These are phyloP conservation scores for Coccinonectria pachysandricola DNA, from an alignment of 2,329 filamentous ascomycete species.

Conservation along the genomic window DNA sequence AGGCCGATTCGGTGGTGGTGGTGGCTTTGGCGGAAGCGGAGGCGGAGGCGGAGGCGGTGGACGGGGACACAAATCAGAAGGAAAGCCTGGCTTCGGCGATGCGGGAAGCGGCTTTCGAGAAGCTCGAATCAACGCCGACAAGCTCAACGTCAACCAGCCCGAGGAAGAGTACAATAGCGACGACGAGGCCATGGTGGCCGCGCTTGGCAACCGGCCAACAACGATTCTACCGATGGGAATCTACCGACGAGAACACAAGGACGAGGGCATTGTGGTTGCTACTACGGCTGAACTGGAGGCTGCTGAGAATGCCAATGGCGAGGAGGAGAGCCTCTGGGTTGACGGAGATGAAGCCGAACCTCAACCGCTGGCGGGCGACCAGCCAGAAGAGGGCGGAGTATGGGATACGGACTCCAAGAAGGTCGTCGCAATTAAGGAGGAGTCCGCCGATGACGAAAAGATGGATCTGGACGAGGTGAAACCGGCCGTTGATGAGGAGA, in stretches of 20 bases:
- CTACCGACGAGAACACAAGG: conserved; percentile 42
- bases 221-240: conserved; percentile 45
- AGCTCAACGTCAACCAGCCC: conserved; percentile 35
- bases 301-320: conserved; percentile 35
- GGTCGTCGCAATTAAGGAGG: conserved; percentile 32
- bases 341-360: conserved; percentile 23
- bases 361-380: conserved; percentile 16
- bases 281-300: conserved; percentile 49
- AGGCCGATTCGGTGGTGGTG: conserved; percentile 19
- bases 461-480: conserved; percentile 32
- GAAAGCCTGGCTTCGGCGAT: conserved; percentile 29
- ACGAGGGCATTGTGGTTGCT: conserved; percentile 41
- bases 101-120: conserved; percentile 27
- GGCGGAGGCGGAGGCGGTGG: conserved; percentile 18
- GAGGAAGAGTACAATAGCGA: conserved; percentile 36
- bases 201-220: conserved; percentile 20
- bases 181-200: conserved; percentile 31
- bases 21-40: conserved; percentile 18
- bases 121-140: conserved; percentile 45
- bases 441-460: conserved; percentile 30
- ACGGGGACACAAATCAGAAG: conserved; percentile 23
- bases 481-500: conserved; percentile 10
- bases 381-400: conserved; percentile 28
- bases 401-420: conserved; percentile 32
- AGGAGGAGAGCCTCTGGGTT: conserved; percentile 37